phyloP scores from a whole-genome alignment of 2,329 filamentous ascomycete species.

The Berkeleyomyces rouxiae region DNA sequence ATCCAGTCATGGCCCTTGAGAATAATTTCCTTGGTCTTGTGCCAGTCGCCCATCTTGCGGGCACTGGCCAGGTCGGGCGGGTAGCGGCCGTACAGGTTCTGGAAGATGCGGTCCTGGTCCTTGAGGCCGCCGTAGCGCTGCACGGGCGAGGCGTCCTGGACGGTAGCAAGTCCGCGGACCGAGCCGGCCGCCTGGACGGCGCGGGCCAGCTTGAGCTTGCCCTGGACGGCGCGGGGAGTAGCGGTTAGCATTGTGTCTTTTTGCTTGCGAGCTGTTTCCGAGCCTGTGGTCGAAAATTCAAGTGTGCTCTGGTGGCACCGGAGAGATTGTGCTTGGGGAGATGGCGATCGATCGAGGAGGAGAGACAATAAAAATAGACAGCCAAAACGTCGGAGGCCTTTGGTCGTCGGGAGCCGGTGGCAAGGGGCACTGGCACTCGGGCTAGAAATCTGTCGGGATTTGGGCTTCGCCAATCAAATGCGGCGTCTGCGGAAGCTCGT shows the following conservation, averaged over 20 bases:
- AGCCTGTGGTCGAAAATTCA: constrained; percentile 13
- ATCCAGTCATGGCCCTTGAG: constrained; percentile 96
- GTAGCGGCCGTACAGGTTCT: constrained; percentile 91
- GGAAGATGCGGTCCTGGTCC: constrained; percentile 97
- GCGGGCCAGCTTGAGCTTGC: constrained; percentile 19
- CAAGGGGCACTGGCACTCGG: not conserved
- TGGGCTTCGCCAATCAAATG: not conserved
- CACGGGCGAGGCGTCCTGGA: constrained; percentile 46
- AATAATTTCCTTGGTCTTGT: constrained; percentile 98
- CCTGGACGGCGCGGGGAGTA: constrained; percentile 26
- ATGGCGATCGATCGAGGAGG: not conserved
- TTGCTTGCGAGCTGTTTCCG: constrained; percentile 19
- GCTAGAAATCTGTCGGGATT: not conserved
- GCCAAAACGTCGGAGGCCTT: not conserved
- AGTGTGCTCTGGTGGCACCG: not conserved
- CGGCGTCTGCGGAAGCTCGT: not conserved
- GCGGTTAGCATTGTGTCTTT: constrained; percentile 27
- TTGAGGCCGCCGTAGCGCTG: constrained; percentile 73
- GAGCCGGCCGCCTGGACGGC: constrained; percentile 25
- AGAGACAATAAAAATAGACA: not conserved
- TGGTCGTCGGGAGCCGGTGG: not conserved
- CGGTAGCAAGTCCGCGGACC: constrained; percentile 61
- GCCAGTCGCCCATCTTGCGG: constrained; percentile 97
- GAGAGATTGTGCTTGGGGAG: not conserved
- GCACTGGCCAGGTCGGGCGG: constrained; percentile 82